A percentile compares a stretch with the other conserved stretches of the same genome.
Evolutionary conservation across 495 filamentous ascomycete genomes (phyloP).

Genomic region (Amphirosellinia nigrospora): DNA sequence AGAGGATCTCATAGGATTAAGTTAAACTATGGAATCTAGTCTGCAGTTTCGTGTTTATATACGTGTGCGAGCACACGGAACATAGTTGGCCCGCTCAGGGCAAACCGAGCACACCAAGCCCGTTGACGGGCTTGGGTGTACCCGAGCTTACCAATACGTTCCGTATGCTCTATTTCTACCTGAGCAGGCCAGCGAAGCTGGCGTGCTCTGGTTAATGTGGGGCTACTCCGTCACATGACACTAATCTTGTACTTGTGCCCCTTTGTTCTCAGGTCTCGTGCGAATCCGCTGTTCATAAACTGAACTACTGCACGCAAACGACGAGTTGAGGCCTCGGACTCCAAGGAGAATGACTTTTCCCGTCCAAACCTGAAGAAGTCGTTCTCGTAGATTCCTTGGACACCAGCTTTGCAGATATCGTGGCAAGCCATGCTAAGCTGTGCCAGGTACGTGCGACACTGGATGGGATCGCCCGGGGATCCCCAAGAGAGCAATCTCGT

Average conservation of each 20-base stretch:
- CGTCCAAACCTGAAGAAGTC: not conserved
- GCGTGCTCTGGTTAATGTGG: too few species aligned
- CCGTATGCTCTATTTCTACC: too few species aligned
- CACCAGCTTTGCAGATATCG: not conserved
- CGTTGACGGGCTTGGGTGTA: too few species aligned
- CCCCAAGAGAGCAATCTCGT: conserved; percentile 1
- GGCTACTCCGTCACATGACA: too few species aligned
- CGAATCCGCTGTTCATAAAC: conserved; percentile 4
- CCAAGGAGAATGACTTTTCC: not conserved
- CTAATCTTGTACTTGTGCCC: conserved; percentile 2
- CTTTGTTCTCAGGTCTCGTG: not conserved
- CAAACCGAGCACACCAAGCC: too few species aligned
- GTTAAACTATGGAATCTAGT: too few species aligned
- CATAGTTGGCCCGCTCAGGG: too few species aligned
- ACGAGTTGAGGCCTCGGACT: not conserved
- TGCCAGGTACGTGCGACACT: conserved; percentile 1
- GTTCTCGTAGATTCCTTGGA: not conserved
- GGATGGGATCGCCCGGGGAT: not conserved
- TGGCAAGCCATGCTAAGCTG: conserved; percentile 2
- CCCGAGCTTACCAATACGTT: too few species aligned
- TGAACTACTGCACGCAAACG: not conserved
- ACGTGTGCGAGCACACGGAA: too few species aligned
- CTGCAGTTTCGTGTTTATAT: too few species aligned
- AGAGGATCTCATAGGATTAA: too few species aligned
- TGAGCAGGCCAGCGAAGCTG: too few species aligned